Conservation (phyloP, 345 rosid genomes). For the Brassica napus region Da-Ae NC_063446.1:53751001-53751500, state of each 20-base stretch:
- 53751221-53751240: background rate
- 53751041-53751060: background rate
- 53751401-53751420: conserved; percentile 91
- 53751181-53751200: conserved; percentile 80
- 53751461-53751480: conserved; percentile 85
- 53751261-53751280: conserved; percentile 5
- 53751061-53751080: background rate
- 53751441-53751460: conserved; percentile 95
- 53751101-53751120: conserved; percentile 89
- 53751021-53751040: conserved; percentile 14
- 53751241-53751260: background rate
- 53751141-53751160: conserved; percentile 98
- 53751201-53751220: conserved; percentile 96
- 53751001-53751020: conserved; percentile 71
- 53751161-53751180: conserved; percentile 99
- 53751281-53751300: conserved; percentile 12
- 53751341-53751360: conserved; percentile 95
- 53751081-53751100: conserved; percentile 75
- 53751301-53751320: conserved; percentile 58
- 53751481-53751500: conserved; percentile 98
- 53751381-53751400: conserved; percentile 89
- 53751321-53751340: conserved; percentile 97
- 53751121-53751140: conserved; percentile 88
- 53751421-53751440: conserved; percentile 98
- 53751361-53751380: conserved; percentile 79